These are phyloP conservation scores for Colletotrichum tabaci DNA, from an alignment of 2,329 filamentous ascomycete species.

Conservation along the genomic window DNA sequence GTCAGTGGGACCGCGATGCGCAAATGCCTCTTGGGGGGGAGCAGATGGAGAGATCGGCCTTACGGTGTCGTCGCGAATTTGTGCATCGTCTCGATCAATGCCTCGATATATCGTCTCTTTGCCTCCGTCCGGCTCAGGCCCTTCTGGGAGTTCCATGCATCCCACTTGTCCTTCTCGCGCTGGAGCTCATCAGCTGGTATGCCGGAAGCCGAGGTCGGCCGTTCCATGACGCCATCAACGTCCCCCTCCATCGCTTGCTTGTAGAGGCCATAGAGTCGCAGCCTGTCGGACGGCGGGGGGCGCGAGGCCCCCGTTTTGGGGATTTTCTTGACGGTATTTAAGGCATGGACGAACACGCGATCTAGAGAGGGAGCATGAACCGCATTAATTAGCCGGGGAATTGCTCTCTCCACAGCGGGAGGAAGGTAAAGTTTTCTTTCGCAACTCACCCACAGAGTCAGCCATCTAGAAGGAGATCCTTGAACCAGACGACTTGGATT, in stretches of 20 bases:
- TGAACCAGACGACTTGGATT: constrained; percentile 10
- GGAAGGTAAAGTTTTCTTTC: constrained; percentile 34
- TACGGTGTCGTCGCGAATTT: constrained; percentile 89
- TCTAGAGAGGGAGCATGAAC: constrained; percentile 67
- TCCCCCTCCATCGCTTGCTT: constrained; percentile 99
- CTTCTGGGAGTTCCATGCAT: constrained; percentile 93
- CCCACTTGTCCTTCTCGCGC: constrained; percentile 81
- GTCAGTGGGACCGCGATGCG: constrained; percentile 27
- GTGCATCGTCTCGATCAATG: constrained; percentile 97
- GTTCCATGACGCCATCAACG: constrained; percentile 93
- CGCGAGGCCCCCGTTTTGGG: constrained; percentile 92
- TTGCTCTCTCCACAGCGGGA: constrained; percentile 45
- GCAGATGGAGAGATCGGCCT: constrained; percentile 50
- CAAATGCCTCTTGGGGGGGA: neutral
- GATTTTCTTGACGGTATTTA: constrained; percentile 99
- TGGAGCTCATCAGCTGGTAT: constrained; percentile 68
- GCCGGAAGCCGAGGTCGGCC: constrained; percentile 71
- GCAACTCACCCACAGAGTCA: constrained; percentile 56
- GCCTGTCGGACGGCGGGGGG: constrained; percentile 86
- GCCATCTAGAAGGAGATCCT: constrained; percentile 50
- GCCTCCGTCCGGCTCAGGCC: constrained; percentile 90
- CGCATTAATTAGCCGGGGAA: constrained; percentile 41
- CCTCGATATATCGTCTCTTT: constrained; percentile 93
- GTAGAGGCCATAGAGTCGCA: constrained; percentile 97
- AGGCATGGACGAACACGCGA: constrained; percentile 97